phyloP scores from a whole-genome alignment of 495 filamentous ascomycete genomes.

The Aspergillus sparsus region DNA sequence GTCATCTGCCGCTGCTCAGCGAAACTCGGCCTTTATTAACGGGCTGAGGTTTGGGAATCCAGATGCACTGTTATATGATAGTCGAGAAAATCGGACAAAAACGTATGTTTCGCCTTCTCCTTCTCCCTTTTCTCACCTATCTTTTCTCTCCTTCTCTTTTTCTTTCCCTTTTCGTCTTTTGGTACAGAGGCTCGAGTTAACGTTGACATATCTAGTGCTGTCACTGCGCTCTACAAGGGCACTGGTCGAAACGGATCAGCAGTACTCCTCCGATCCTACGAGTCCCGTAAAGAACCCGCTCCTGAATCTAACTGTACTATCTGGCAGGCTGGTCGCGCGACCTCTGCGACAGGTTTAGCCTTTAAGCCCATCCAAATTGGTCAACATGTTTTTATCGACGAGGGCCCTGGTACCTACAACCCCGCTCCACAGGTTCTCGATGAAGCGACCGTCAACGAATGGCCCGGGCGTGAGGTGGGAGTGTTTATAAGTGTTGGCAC shows the following conservation, averaged over 20 bases:
- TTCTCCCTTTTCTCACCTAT: neutral
- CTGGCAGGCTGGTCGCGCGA: constrained; percentile 96
- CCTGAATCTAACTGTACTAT: constrained; percentile 89
- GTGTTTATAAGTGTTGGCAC: constrained; percentile 92
- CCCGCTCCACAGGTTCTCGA: constrained; percentile 83
- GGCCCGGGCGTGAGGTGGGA: constrained; percentile 87
- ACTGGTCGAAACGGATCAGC: constrained; percentile 64
- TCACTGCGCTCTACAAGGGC: constrained; percentile 90
- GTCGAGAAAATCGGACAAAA: constrained; percentile 82
- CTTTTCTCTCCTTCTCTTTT: neutral
- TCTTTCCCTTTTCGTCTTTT: neutral
- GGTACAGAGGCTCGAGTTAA: neutral
- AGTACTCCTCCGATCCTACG: constrained; percentile 84
- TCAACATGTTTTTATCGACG: constrained; percentile 90
- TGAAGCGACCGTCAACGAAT: constrained; percentile 89
- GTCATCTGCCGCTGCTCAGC: constrained; percentile 30
- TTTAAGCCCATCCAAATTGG: constrained; percentile 96
- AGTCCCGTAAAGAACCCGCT: constrained; percentile 85
- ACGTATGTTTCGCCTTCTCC: constrained; percentile 63
- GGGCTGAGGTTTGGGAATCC: constrained; percentile 57
- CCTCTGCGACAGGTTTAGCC: constrained; percentile 83
- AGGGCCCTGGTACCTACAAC: constrained; percentile 90
- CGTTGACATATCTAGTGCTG: constrained; percentile 55
- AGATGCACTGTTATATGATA: constrained; percentile 73
- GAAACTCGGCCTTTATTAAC: constrained; percentile 43